Base-by-base conservation (phyloP, 2,329 filamentous ascomycete species). In the Nothophoma quercina region DNA sequence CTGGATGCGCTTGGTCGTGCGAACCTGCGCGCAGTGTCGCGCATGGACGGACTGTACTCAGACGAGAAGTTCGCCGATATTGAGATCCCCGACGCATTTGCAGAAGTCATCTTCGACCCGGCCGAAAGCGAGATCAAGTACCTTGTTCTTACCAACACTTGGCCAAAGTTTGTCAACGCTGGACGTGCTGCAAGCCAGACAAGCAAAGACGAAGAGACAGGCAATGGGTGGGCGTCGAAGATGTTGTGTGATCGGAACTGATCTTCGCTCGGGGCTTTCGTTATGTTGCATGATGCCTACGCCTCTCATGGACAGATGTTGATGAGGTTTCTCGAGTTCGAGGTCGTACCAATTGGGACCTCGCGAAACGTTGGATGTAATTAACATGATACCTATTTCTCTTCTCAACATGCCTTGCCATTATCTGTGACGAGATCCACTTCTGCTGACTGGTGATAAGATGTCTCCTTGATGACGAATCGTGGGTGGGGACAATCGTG, bases 51-150 rank as follows among this genome's bases (percentile, higher is more conserved):
- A 9, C 44, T 62, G 1, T 54, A 54, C n/a, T 32, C 42, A 2
- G 62, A 67, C 12, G 64, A 70, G 4, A 34, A 42, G 5, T 44
- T 65, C 1, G 50, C 40, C 0, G 54, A 62, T 15, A 33, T 67
- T 22, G 40, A 58, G 18, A 60, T 73, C 7, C 70, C 68, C 3
- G 59, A 60, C 0, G 47, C 47, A 1, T 73, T 73, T 32, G 55
- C 53, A 4, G 65, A 70, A 22, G 55, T 63, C 29, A 55, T 73
- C 0, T 73, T 73, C 35, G 66, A 69, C 36, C 38, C 43, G 4
- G 67, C 70, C 3, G 70, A 73, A 58, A 58, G 45, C 8, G 67
- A 70, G 53, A 71, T 72, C 55, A 73, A 73, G 49, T 73, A 73
- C 35, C 59, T 73, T 8, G 63, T 71, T 5, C 62, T 73, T 7